Conservation (phyloP, 1,284 basidiomycete species). For the Dichomitus squalens region DNA sequence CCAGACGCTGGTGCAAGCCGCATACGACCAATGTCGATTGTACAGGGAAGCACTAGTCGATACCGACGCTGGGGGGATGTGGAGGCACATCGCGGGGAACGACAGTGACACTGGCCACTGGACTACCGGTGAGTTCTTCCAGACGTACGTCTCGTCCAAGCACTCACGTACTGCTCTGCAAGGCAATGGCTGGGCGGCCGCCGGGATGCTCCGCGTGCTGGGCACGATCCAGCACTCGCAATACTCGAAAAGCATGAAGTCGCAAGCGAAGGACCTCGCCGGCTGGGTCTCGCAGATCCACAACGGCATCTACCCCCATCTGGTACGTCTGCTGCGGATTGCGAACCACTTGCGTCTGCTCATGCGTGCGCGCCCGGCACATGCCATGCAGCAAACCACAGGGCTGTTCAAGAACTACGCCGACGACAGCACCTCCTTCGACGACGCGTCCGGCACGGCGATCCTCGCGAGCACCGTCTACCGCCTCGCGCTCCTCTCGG, state of each 20-base stretch:
- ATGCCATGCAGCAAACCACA: constrained; percentile 44
- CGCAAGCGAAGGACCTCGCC: constrained; percentile 61
- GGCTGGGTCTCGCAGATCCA: constrained; percentile 78
- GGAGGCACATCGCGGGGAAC: constrained; percentile 69
- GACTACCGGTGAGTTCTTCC: constrained; percentile 61
- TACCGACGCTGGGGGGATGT: constrained; percentile 49
- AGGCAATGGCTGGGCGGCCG: constrained; percentile 83
- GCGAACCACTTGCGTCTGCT: background rate
- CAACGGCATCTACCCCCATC: constrained; percentile 61
- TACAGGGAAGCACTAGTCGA: constrained; percentile 73
- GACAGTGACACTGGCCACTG: constrained; percentile 64
- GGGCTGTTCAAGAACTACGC: constrained; percentile 80
- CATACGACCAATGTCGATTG: constrained; percentile 79
- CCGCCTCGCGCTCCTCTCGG: constrained; percentile 57
- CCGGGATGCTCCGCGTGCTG: constrained; percentile 83
- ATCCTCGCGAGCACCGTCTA: constrained; percentile 81
- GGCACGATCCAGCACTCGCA: constrained; percentile 71
- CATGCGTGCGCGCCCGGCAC: background rate
- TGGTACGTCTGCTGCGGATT: constrained; percentile 38
- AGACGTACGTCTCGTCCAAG: background rate
- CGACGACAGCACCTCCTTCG: constrained; percentile 61
- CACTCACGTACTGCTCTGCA: background rate
- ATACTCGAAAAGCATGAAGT: constrained; percentile 50
- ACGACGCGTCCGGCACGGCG: constrained; percentile 76
- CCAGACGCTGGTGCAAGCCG: constrained; percentile 63